Conservation (phyloP, 2,329 filamentous ascomycete genomes). For the Eutypa lata region DNA sequence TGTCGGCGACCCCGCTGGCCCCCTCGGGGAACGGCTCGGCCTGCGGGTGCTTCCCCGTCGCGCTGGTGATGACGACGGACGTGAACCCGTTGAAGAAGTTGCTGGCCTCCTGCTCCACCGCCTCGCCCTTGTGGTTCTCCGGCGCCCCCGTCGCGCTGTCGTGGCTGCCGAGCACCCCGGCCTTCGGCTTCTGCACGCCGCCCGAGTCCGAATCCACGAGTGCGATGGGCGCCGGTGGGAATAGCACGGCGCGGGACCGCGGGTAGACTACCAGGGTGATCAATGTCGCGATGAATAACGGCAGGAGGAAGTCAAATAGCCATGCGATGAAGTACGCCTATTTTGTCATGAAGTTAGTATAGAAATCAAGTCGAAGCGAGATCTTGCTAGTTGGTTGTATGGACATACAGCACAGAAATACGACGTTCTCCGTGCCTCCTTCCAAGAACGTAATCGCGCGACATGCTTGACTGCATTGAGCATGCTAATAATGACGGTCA, state of each 20-base stretch:
- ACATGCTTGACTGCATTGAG: constrained; percentile 70
- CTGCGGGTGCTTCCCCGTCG: constrained; percentile 73
- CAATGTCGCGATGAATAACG: constrained; percentile 54
- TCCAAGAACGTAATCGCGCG: constrained; percentile 74
- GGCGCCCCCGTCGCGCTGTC: constrained; percentile 79
- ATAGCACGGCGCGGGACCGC: constrained; percentile 58
- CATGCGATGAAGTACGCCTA: constrained; percentile 59
- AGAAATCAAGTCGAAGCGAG: too few species aligned
- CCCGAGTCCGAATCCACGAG: constrained; percentile 68
- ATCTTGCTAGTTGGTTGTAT: background rate
- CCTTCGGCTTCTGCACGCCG: constrained; percentile 71
- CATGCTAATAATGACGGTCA: constrained; percentile 68
- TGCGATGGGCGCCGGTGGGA: constrained; percentile 74
- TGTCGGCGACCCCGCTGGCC: constrained; percentile 21
- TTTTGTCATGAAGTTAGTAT: too few species aligned
- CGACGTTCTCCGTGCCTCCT: constrained; percentile 65
- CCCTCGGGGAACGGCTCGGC: constrained; percentile 47
- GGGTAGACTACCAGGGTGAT: constrained; percentile 67
- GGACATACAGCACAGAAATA: constrained; percentile 56
- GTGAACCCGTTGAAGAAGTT: constrained; percentile 76
- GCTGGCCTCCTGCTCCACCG: constrained; percentile 77
- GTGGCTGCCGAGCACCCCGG: constrained; percentile 71
- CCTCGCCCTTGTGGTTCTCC: constrained; percentile 79
- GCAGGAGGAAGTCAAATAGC: constrained; percentile 68
- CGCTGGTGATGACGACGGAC: constrained; percentile 69